phyloP scores from a whole-genome alignment of 1,284 basidiomycete genomes.

The Coniferiporia sulphurascens region DNA sequence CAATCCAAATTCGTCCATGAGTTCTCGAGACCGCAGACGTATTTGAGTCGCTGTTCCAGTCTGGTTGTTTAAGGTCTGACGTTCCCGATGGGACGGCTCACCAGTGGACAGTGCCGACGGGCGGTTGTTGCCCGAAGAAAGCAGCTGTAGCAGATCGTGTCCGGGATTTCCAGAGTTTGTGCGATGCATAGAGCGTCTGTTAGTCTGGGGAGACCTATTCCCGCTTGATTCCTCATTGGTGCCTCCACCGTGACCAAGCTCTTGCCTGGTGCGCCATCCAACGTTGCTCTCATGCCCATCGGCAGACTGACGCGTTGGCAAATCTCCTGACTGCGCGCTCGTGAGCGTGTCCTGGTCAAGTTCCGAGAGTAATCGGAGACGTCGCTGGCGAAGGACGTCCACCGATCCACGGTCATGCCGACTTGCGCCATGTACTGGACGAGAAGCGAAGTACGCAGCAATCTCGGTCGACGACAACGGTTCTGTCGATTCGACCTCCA shows the following conservation, averaged over 20 bases:
- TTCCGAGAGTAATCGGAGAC: constrained; percentile 1
- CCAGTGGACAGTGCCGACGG: not conserved
- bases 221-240: not conserved
- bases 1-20: not conserved
- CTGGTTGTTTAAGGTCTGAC: not conserved
- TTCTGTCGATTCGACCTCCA: not conserved
- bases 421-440: not conserved
- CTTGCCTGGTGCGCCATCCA: not conserved
- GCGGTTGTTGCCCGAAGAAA: not conserved
- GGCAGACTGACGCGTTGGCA: not conserved
- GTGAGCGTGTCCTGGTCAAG: not conserved
- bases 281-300: not conserved
- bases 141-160: not conserved
- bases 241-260: not conserved
- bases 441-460: constrained; percentile 16
- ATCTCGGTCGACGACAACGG: constrained; percentile 8
- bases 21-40: not conserved
- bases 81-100: not conserved
- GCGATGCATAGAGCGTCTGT: not conserved
- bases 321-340: not conserved
- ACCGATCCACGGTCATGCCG: not conserved
- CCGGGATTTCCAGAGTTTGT: not conserved
- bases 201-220: not conserved
- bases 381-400: constrained; percentile 3
- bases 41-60: not conserved